phyloP scores from a whole-genome alignment of 2,329 filamentous ascomycete species.

The Trichoderma aggressivum region DNA sequence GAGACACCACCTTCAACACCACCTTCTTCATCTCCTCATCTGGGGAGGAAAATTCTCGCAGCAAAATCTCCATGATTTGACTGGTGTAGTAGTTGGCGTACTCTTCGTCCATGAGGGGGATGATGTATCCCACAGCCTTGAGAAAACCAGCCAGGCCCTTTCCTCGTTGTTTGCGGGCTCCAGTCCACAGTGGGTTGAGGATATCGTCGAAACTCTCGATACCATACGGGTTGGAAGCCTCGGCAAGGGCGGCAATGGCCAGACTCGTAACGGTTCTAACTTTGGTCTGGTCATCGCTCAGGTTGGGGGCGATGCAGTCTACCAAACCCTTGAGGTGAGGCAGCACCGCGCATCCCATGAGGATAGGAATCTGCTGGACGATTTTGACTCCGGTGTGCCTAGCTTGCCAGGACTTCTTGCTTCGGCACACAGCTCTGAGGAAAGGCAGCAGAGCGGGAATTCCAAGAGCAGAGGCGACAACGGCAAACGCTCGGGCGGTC shows the following conservation, averaged over 20 bases:
- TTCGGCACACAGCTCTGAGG: conserved; percentile 89
- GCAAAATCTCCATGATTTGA: conserved; percentile 97
- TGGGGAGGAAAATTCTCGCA: conserved; percentile 92
- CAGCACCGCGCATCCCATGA: conserved; percentile 96
- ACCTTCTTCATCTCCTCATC: conserved; percentile 99
- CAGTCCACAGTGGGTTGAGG: conserved; percentile 94
- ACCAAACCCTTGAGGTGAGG: conserved; percentile 94
- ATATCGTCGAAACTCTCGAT: conserved; percentile 99
- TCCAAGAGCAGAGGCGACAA: conserved; percentile 91
- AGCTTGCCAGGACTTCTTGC: conserved; percentile 99
- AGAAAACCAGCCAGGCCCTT: conserved; percentile 94
- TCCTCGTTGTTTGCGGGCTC: conserved; percentile 90
- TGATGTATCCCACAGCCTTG: conserved; percentile 97
- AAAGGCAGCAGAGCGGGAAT: conserved; percentile 95
- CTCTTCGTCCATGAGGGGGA: conserved; percentile 98
- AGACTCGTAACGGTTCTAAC: conserved; percentile 94
- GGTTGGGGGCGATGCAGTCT: conserved; percentile 91
- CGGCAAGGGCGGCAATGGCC: conserved; percentile 89
- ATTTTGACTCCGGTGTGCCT: conserved; percentile 98
- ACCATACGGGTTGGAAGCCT: conserved; percentile 96
- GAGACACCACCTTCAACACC: conserved; percentile 92
- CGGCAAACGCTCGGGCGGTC: conserved; percentile 92
- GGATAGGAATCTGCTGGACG: conserved; percentile 95
- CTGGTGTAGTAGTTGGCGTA: conserved; percentile 99
- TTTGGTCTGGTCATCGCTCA: conserved; percentile 97